Evolutionary conservation across 2,329 filamentous ascomycete species (phyloP).

Genomic region (Penicillium brasilianum): DNA sequence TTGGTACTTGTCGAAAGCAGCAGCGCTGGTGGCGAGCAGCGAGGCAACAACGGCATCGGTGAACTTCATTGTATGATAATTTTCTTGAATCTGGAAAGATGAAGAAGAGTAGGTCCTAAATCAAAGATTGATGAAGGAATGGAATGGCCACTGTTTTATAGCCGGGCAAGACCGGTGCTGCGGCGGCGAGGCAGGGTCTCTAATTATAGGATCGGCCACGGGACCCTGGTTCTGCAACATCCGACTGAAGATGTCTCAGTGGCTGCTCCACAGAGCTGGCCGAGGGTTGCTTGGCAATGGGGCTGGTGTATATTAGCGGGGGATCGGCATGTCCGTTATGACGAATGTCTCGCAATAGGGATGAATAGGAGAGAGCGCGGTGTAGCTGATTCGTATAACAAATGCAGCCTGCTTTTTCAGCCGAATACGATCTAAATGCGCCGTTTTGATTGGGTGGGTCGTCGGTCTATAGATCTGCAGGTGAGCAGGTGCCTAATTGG

Average conservation of each 20-base stretch:
- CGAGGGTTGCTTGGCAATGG: slow-evolving; percentile 23
- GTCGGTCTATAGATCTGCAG: neutral
- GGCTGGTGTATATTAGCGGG: neutral
- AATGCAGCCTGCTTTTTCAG: neutral
- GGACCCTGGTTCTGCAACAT: slow-evolving; percentile 9
- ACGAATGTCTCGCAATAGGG: neutral
- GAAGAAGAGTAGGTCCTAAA: neutral
- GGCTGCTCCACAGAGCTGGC: slow-evolving; percentile 22
- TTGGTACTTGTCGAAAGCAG: slow-evolving; percentile 40
- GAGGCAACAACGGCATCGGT: slow-evolving; percentile 31
- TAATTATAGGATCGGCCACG: slow-evolving; percentile 16
- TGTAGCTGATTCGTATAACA: neutral
- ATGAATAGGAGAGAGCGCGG: neutral
- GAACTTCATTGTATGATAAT: slow-evolving; percentile 36
- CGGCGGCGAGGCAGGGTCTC: slow-evolving; percentile 1
- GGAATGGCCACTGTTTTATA: neutral
- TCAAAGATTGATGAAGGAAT: neutral
- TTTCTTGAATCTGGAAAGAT: neutral
- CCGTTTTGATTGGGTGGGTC: neutral
- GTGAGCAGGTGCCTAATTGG: neutral
- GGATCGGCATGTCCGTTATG: slow-evolving; percentile 6
- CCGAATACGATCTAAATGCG: neutral
- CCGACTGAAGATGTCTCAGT: slow-evolving; percentile 29
- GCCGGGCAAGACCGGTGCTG: neutral
- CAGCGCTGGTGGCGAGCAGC: slow-evolving; percentile 32